Evolutionary conservation across 169 alveolate species (phyloP).

Genomic region (Prorocentrum cordatum): DNA sequence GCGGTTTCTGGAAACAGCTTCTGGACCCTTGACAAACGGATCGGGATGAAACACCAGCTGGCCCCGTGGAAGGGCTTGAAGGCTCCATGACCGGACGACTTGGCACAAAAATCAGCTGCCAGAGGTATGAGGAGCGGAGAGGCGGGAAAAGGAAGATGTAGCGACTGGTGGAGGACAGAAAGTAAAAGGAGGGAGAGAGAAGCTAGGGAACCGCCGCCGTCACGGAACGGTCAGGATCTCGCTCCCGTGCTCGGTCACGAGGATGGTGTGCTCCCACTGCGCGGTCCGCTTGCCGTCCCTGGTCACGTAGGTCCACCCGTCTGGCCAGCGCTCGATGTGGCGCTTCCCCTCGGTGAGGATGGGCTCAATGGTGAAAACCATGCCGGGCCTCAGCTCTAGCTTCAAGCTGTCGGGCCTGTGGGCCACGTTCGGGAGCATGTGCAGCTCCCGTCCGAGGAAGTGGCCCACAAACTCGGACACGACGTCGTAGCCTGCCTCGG

Average conservation of each 20-base stretch:
- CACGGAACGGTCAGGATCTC: slow-evolving; percentile 62
- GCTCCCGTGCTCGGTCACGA: slow-evolving; percentile 39
- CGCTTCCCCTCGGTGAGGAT: slow-evolving; percentile 20
- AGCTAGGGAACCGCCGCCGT: no score
- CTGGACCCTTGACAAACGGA: no score
- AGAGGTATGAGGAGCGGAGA: no score
- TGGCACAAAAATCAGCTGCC: no score
- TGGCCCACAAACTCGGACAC: slow-evolving; percentile 56
- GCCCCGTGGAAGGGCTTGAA: no score
- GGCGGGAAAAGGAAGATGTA: no score
- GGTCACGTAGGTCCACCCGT: slow-evolving; percentile 41
- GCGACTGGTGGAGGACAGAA: no score
- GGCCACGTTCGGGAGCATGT: slow-evolving; percentile 40
- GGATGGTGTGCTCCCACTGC: slow-evolving; percentile 67
- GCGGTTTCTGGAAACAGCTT: no score
- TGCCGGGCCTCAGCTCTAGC: slow-evolving; percentile 23
- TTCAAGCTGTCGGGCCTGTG: slow-evolving; percentile 25
- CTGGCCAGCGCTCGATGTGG: slow-evolving; percentile 4
- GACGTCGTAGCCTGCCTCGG: no score
- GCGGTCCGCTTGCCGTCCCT: slow-evolving; percentile 49
- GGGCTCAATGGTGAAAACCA: slow-evolving; percentile 66
- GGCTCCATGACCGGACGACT: no score
- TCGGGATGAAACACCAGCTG: no score
- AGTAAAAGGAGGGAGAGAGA: no score
- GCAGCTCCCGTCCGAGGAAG: slow-evolving; percentile 53